Evolutionary conservation across 805 yeast species (phyloP), one percentile per base, ranked within the genome.

Genomic region (Suhomyces emberorum): DNA sequence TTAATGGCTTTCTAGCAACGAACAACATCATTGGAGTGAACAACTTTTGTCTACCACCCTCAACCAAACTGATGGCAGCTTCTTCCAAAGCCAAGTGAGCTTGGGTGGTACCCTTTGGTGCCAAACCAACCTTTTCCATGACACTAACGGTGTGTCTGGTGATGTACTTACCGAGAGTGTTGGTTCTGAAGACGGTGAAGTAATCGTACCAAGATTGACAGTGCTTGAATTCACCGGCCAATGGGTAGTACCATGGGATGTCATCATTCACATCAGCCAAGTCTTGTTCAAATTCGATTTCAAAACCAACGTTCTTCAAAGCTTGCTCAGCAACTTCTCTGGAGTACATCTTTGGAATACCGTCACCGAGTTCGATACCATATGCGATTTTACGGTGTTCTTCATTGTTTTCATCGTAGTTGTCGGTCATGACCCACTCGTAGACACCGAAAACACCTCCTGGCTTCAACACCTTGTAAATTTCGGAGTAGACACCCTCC

Each of bases 351-450:
- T 91, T 88, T 59, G 98, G 98, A 53, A 93, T 93, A 69, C 98
- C 98, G 61, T 93, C 97, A 59, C 98, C 98, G 45, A 91, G 77
- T 72, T 93, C 98, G 51, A 93, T 93, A 61, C 96, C 98, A 65
- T 91, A 91, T 21, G 95, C 93, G 47, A 93, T 86, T 59, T 83
- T 83, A 67, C 96, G 85, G 70, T 93, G 98, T 63, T 80, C 89
- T 51, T 79, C 77, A 65, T 87, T 88, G 41, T 65, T 65, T 67
- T 85, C 95, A 60, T 93, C 98, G 61, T 88, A 93, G 33, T 69
- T 74, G 54, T 88, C 95, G 44, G 98, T 93, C 95, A 93, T 85
- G 47, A 93, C 98, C 98, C 98, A 93, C 69, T 93, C 98, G 70
- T 93, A 93, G 35, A 93, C 98, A 61, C 97, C 98, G 49, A 93